Evolutionary conservation across 306 rosid genomes (phyloP).

Genomic region (Cucumis hystrix): DNA sequence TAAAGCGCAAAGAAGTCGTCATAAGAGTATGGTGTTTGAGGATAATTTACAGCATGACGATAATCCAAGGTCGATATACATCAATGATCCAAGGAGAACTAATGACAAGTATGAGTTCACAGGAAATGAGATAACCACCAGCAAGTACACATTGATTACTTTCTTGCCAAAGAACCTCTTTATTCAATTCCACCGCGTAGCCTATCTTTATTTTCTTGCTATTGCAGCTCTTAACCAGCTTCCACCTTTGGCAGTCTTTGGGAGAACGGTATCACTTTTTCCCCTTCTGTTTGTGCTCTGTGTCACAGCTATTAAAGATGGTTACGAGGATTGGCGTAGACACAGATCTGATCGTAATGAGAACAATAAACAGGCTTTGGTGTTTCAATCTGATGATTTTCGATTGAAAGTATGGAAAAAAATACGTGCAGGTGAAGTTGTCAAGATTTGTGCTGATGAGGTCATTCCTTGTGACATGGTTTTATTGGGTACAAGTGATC

Average conservation of each 20-base stretch:
- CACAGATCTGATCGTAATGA: constrained; percentile 85
- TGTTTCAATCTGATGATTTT: constrained; percentile 47
- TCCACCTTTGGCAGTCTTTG: constrained; percentile 93
- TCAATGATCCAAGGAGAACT: constrained; percentile 64
- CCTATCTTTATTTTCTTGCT: constrained; percentile 84
- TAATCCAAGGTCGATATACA: constrained; percentile 59
- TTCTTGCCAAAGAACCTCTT: constrained; percentile 86
- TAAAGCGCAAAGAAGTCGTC: constrained; percentile 45
- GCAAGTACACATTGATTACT: constrained; percentile 70
- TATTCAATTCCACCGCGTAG: constrained; percentile 89
- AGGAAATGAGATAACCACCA: constrained; percentile 75
- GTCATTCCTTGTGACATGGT: constrained; percentile 91
- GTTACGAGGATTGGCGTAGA: constrained; percentile 93
- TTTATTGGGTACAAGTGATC: constrained; percentile 93
- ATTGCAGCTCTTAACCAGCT: constrained; percentile 97
- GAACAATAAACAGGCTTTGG: constrained; percentile 66
- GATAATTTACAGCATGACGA: constrained; percentile 40
- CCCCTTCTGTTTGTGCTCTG: constrained; percentile 79
- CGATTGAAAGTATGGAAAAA: constrained; percentile 57
- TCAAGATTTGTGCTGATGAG: constrained; percentile 69
- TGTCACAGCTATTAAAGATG: constrained; percentile 94
- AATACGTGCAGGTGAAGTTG: constrained; percentile 76
- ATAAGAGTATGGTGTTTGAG: constrained; percentile 52
- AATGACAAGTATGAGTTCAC: constrained; percentile 87
- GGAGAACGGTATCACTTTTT: constrained; percentile 77